A percentile compares a stretch with the other conserved stretches of the same genome.
phyloP scores from a whole-genome alignment of 1,284 basidiomycete species.

The Boletus semigastroideus region DNA sequence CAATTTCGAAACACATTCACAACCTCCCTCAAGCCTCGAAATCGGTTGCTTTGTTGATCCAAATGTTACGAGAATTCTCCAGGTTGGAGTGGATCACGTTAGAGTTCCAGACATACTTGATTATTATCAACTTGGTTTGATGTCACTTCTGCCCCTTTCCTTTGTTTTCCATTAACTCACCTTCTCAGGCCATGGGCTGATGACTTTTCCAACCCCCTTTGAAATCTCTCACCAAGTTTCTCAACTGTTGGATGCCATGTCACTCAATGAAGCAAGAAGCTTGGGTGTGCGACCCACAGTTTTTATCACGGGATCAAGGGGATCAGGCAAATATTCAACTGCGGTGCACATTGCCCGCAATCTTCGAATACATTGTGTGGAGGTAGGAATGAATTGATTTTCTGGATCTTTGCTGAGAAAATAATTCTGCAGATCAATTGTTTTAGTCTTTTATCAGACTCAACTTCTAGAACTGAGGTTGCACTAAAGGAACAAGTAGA shows the following conservation, averaged over 20 bases:
- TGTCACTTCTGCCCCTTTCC: not conserved
- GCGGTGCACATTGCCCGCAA: constrained; percentile 57
- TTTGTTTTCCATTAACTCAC: constrained; percentile 6
- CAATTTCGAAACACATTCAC: constrained; percentile 33
- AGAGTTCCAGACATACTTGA: constrained; percentile 59
- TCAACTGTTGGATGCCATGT: constrained; percentile 54
- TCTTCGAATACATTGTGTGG: constrained; percentile 77
- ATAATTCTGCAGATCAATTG: constrained; percentile 70
- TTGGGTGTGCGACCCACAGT: constrained; percentile 66
- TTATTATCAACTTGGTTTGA: constrained; percentile 57
- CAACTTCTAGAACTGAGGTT: constrained; percentile 77
- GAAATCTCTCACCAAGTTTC: constrained; percentile 43
- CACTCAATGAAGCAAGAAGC: constrained; percentile 52
- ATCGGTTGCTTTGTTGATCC: constrained; percentile 88
- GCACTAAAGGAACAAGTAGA: constrained; percentile 77
- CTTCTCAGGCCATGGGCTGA: constrained; percentile 10
- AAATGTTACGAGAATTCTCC: constrained; percentile 70
- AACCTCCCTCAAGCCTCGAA: constrained; percentile 59
- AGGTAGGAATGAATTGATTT: constrained; percentile 42
- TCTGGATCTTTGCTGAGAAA: not conserved
- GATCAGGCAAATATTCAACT: constrained; percentile 72
- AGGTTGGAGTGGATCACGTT: constrained; percentile 75
- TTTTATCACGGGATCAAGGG: constrained; percentile 73
- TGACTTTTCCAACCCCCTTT: not conserved
- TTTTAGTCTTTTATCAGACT: constrained; percentile 83